phyloP scores from a whole-genome alignment of 2,329 filamentous ascomycete genomes.

The Botryosphaeria dothidea region DNA sequence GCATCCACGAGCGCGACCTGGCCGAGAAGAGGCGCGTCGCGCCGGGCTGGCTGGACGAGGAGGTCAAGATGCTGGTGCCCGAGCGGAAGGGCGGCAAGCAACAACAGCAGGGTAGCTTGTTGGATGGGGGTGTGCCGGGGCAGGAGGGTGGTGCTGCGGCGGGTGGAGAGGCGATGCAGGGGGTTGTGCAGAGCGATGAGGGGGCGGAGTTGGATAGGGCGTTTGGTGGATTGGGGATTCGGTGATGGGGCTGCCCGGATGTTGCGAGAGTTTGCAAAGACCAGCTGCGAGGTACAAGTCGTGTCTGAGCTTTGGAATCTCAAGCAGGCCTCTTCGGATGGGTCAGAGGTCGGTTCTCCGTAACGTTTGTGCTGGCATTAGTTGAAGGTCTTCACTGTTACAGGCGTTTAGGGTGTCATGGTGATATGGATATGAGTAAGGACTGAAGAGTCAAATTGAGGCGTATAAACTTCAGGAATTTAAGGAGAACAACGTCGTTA shows the following conservation, averaged over 20 bases:
- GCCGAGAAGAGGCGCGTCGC: slow-evolving; percentile 79
- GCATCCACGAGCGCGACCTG: slow-evolving; percentile 64
- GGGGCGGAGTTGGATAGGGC: slow-evolving; percentile 63
- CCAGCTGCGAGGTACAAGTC: too few relatives aligned
- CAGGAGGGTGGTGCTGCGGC: slow-evolving; percentile 32
- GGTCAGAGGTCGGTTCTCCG: too few relatives aligned
- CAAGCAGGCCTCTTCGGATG: too few relatives aligned
- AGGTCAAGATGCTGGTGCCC: slow-evolving; percentile 64
- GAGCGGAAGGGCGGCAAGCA: slow-evolving; percentile 47
- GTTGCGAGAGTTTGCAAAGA: neutral
- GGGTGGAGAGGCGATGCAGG: slow-evolving; percentile 8
- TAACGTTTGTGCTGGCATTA: too few relatives aligned
- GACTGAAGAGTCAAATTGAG: too few relatives aligned
- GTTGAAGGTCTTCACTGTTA: too few relatives aligned
- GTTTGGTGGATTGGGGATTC: slow-evolving; percentile 68
- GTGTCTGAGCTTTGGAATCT: too few relatives aligned
- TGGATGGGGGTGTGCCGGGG: slow-evolving; percentile 16
- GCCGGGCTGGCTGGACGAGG: slow-evolving; percentile 78
- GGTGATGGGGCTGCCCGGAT: slow-evolving; percentile 3
- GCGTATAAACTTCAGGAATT: too few relatives aligned
- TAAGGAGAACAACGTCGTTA: too few relatives aligned
- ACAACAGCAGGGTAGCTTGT: neutral
- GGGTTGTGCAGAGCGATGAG: slow-evolving; percentile 45
- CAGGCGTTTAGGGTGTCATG: too few relatives aligned
- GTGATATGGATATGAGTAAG: too few relatives aligned